phyloP scores from a whole-genome alignment of 2,329 filamentous ascomycete genomes.

The Sporothrix variecibatus region DNA sequence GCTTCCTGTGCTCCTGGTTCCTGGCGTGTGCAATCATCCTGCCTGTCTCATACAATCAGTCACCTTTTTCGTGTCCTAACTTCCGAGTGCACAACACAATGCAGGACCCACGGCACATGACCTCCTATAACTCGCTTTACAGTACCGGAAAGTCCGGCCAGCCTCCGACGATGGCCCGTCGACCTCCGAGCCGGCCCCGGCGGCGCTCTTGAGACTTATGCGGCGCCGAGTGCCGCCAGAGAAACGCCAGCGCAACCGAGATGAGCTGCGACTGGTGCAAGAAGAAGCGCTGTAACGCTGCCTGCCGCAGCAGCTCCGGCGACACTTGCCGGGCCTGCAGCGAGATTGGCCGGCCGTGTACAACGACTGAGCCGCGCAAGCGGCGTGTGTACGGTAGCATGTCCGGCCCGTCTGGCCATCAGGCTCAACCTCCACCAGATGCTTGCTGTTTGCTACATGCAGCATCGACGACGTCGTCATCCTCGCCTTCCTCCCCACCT shows the following conservation, averaged over 20 bases:
- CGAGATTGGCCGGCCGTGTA: slow-evolving; percentile 30
- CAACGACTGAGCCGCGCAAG: slow-evolving; percentile 31
- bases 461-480: not conserved
- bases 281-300: slow-evolving; percentile 33
- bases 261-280: slow-evolving; percentile 35
- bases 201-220: slow-evolving; percentile 30
- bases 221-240: slow-evolving; percentile 32
- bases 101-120: slow-evolving; percentile 15
- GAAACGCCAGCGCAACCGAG: slow-evolving; percentile 32
- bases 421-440: not conserved
- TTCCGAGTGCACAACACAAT: not conserved
- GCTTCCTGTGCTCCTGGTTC: no score
- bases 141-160: not conserved
- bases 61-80: not conserved
- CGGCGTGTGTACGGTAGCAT: slow-evolving; percentile 29
- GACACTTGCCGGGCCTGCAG: slow-evolving; percentile 32
- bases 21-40: not conserved
- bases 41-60: not conserved
- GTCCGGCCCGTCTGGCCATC: not conserved
- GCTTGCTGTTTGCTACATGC: not conserved
- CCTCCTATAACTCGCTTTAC: slow-evolving; percentile 3
- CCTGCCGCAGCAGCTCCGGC: slow-evolving; percentile 28
- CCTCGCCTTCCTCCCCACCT: not conserved
- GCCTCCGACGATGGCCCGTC: slow-evolving; percentile 3
- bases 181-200: slow-evolving; percentile 10